A percentile compares a stretch with the other conserved stretches of the same genome.
phyloP scores from a whole-genome alignment of 805 yeast species.

The Candida alai region DNA sequence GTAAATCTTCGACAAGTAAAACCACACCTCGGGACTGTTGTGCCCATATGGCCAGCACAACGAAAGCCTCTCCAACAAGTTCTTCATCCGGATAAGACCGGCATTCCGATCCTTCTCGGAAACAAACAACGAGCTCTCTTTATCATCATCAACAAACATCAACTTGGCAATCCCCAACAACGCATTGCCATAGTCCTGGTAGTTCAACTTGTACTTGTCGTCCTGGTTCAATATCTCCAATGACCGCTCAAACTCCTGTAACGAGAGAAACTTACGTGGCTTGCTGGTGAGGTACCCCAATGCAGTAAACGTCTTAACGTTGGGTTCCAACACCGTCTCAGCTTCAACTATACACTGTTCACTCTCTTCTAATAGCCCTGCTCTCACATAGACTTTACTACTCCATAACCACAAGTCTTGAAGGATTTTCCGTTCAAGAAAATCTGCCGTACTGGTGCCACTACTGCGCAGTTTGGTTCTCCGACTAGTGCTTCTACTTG shows the following conservation, averaged over 20 bases:
- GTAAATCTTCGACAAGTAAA: slow-evolving; percentile 59
- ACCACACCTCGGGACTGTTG: slow-evolving; percentile 61
- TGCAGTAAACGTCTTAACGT: slow-evolving; percentile 46
- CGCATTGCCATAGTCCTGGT: slow-evolving; percentile 44
- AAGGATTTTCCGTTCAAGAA: slow-evolving; percentile 35
- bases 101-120: slow-evolving; percentile 56
- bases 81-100: slow-evolving; percentile 55
- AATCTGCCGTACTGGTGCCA: background rate
- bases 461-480: background rate
- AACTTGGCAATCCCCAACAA: slow-evolving; percentile 53
- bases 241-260: slow-evolving; percentile 63
- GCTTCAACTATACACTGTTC: slow-evolving; percentile 74
- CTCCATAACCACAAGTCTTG: slow-evolving; percentile 76
- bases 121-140: slow-evolving; percentile 38
- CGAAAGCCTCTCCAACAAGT: slow-evolving; percentile 36
- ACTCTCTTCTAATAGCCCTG: slow-evolving; percentile 55
- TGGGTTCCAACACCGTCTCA: slow-evolving; percentile 43
- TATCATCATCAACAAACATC: slow-evolving; percentile 39
- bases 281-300: slow-evolving; percentile 45
- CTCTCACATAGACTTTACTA: slow-evolving; percentile 57
- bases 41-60: slow-evolving; percentile 38
- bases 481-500: background rate
- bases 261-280: slow-evolving; percentile 44
- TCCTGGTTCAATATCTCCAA: slow-evolving; percentile 38
- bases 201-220: slow-evolving; percentile 20